phyloP scores from a whole-genome alignment of 2,329 filamentous ascomycete species.

The Oidium heveae region DNA sequence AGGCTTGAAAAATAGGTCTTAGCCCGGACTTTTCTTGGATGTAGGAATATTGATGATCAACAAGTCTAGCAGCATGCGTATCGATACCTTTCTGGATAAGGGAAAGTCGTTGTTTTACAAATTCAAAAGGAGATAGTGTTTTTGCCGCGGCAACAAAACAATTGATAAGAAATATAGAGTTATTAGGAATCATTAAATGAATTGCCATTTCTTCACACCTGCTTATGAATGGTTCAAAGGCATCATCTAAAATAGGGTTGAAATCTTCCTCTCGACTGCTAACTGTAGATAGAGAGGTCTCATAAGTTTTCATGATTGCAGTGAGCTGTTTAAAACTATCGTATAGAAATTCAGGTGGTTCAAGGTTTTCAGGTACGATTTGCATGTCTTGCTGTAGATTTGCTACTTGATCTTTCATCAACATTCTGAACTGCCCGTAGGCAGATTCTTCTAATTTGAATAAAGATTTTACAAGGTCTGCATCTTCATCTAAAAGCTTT shows the following conservation, averaged over 20 bases:
- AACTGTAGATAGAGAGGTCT: slow-evolving; percentile 44
- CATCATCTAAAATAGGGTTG: slow-evolving; percentile 46
- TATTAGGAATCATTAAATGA: slow-evolving; percentile 30
- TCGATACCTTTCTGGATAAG: slow-evolving; percentile 32
- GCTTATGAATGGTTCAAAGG: slow-evolving; percentile 64
- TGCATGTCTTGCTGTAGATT: slow-evolving; percentile 49
- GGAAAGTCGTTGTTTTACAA: slow-evolving; percentile 29
- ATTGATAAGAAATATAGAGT: slow-evolving; percentile 48
- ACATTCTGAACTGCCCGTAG: slow-evolving; percentile 54
- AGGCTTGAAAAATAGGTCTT: slow-evolving; percentile 30
- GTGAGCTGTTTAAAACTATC: slow-evolving; percentile 58
- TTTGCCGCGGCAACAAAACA: slow-evolving; percentile 34
- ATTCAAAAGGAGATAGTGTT: slow-evolving; percentile 32
- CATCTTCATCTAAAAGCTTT: slow-evolving; percentile 46
- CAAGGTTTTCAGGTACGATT: slow-evolving; percentile 44
- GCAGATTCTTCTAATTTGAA: slow-evolving; percentile 47
- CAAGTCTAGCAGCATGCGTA: slow-evolving; percentile 28
- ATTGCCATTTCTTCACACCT: slow-evolving; percentile 47
- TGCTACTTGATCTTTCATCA: slow-evolving; percentile 58
- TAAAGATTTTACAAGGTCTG: slow-evolving; percentile 44
- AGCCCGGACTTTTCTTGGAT: slow-evolving; percentile 56
- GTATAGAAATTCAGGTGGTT: slow-evolving; percentile 53
- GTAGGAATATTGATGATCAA: slow-evolving; percentile 43
- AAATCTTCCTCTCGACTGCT: slow-evolving; percentile 42
- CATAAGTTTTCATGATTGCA: slow-evolving; percentile 63